Conservation (phyloP, 192 early-diverging fungal genomes). For the Dispira simplex region DNA sequence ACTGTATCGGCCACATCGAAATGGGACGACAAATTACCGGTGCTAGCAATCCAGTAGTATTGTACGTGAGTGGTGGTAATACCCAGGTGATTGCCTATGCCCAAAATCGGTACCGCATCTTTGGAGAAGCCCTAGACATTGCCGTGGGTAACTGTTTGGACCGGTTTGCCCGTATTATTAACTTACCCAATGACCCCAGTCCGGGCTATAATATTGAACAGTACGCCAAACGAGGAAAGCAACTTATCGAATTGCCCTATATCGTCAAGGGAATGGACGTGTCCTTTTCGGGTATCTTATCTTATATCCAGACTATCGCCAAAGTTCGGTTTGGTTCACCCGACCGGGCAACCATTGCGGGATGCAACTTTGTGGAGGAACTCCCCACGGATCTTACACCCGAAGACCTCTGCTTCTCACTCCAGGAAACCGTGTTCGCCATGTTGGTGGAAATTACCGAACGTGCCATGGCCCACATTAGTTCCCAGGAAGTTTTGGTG, state of each 20-base stretch:
- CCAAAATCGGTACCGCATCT: conserved; percentile 84
- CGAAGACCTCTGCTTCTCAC: conserved; percentile 91
- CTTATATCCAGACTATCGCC: conserved; percentile 65
- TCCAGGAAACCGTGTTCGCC: conserved; percentile 96
- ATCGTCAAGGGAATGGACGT: conserved; percentile 99
- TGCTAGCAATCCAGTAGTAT: conserved; percentile 83
- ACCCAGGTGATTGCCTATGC: conserved; percentile 99
- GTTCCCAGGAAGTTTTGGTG: conserved; percentile 74
- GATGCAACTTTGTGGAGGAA: conserved; percentile 4
- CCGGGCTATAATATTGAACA: conserved; percentile 99
- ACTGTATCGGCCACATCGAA: conserved; percentile 98
- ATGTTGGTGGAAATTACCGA: conserved; percentile 99
- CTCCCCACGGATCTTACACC: conserved; percentile 30
- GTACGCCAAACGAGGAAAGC: conserved; percentile 75
- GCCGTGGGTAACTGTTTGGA: conserved; percentile 98
- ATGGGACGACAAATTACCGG: conserved; percentile 97
- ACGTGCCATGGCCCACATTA: conserved; percentile 97
- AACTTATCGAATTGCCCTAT: conserved; percentile 83
- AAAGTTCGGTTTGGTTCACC: conserved; percentile 34
- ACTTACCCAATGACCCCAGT: conserved; percentile 87
- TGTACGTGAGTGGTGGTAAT: conserved; percentile 97
- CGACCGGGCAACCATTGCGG: neutral
- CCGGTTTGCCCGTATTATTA: conserved; percentile 88
- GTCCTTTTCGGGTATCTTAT: conserved; percentile 91
- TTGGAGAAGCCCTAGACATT: conserved; percentile 97